phyloP scores from a whole-genome alignment of 2,329 filamentous ascomycete genomes.

The Seiridium unicorne region DNA sequence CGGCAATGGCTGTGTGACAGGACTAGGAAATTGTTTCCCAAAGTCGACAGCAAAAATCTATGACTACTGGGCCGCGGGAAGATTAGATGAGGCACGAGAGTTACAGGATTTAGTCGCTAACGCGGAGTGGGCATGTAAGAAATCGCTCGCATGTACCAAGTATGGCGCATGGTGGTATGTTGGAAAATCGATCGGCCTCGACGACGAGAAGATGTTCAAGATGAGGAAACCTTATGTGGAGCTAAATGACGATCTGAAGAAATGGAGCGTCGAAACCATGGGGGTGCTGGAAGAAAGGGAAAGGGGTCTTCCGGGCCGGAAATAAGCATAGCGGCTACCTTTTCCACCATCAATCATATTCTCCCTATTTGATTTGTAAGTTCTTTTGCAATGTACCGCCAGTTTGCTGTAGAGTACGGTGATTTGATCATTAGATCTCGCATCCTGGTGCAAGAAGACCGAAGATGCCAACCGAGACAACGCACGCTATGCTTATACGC shows the following conservation, averaged over 20 bases:
- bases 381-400: too few relatives aligned
- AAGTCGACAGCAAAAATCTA: constrained; percentile 37
- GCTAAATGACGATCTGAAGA: constrained; percentile 33
- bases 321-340: neutral
- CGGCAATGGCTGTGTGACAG: constrained; percentile 42
- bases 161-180: constrained; percentile 42
- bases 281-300: constrained; percentile 32
- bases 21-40: constrained; percentile 46
- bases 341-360: neutral
- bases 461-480: too few relatives aligned
- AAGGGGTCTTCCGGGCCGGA: constrained; percentile 13
- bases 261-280: constrained; percentile 42
- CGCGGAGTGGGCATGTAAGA: constrained; percentile 50
- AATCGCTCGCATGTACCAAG: constrained; percentile 44
- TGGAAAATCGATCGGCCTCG: constrained; percentile 34
- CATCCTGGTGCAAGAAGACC: too few relatives aligned
- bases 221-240: constrained; percentile 42
- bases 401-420: too few relatives aligned
- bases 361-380: too few relatives aligned
- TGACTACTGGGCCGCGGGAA: constrained; percentile 36
- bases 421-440: too few relatives aligned
- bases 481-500: too few relatives aligned
- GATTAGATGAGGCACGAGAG: constrained; percentile 32
- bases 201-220: constrained; percentile 32
- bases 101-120: constrained; percentile 42